A percentile compares a stretch with the other conserved stretches of the same genome.
phyloP scores from a whole-genome alignment of 208 protist species.

The Trypanosoma rangeli region DNA sequence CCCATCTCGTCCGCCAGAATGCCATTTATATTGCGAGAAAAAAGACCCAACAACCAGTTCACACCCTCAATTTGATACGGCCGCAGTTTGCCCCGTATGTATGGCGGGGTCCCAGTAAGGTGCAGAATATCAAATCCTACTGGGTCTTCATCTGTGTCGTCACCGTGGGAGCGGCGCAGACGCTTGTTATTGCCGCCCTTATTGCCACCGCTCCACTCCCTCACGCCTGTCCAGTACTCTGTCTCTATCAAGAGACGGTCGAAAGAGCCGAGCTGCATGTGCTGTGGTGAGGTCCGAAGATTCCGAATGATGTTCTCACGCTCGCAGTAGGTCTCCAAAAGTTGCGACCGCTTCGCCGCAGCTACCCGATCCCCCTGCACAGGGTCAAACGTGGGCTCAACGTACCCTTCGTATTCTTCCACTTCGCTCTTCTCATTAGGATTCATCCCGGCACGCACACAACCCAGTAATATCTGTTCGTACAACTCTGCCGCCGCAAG shows the following conservation, averaged over 20 bases:
- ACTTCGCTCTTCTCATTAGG: slow-evolving; percentile 62
- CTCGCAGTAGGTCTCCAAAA: slow-evolving; percentile 50
- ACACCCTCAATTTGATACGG: slow-evolving; percentile 98
- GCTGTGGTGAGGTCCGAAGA: slow-evolving; percentile 59
- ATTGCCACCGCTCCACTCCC: slow-evolving; percentile 54
- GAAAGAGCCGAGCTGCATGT: slow-evolving; percentile 63
- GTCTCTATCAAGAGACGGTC: slow-evolving; percentile 78
- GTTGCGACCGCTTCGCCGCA: slow-evolving; percentile 33
- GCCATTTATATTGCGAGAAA: slow-evolving; percentile 96
- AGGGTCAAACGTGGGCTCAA: slow-evolving; percentile 58
- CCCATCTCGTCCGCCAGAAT: slow-evolving; percentile 99
- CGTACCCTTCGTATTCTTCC: slow-evolving; percentile 71
- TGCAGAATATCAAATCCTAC: slow-evolving; percentile 63
- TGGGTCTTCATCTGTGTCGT: slow-evolving; percentile 41
- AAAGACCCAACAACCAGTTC: slow-evolving; percentile 98
- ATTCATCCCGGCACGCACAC: slow-evolving; percentile 62
- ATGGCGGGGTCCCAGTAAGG: slow-evolving; percentile 83
- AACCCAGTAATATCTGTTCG: slow-evolving; percentile 77
- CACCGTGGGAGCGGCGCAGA: slow-evolving; percentile 21
- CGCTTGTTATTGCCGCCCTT: slow-evolving; percentile 18
- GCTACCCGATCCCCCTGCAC: slow-evolving; percentile 37
- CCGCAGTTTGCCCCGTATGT: slow-evolving; percentile 92
- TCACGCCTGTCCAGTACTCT: slow-evolving; percentile 86
- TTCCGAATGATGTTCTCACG: slow-evolving; percentile 68
- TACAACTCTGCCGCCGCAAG: slow-evolving; percentile 70